Conservation (phyloP, 495 filamentous ascomycete genomes). For the Lichenothelia convexa region DNA sequence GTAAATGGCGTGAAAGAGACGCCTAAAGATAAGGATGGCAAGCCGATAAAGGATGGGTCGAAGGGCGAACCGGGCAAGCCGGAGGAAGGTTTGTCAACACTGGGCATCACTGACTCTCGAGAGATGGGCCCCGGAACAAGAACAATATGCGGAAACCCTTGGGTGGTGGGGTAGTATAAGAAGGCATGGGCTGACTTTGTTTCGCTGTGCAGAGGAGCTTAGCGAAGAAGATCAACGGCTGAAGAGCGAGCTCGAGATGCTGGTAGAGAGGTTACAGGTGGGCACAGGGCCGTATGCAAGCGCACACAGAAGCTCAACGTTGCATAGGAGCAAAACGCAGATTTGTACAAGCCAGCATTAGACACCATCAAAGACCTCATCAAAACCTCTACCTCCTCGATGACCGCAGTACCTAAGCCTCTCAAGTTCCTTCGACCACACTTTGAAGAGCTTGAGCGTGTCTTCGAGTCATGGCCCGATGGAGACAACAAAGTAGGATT, state of each 20-base stretch:
- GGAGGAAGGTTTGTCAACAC: no score
- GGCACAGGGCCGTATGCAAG: no score
- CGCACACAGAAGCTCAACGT: not conserved
- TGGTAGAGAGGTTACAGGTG: conserved; percentile 88
- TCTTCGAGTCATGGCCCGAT: conserved; percentile 74
- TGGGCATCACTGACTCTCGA: no score
- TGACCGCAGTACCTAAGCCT: conserved; percentile 97
- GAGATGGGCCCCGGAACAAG: no score
- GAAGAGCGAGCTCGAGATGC: conserved; percentile 96
- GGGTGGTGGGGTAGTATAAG: conserved; percentile 3
- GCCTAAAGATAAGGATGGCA: conserved; percentile 47
- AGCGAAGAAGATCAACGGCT: conserved; percentile 96
- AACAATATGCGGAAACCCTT: no score
- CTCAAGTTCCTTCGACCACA: conserved; percentile 95
- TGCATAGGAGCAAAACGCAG: conserved; percentile 60
- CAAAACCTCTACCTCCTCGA: conserved; percentile 95
- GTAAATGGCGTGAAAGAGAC: conserved; percentile 44
- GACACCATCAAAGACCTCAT: conserved; percentile 94
- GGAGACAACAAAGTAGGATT: conserved; percentile 56
- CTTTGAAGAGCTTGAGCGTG: conserved; percentile 65
- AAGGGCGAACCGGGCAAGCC: conserved; percentile 14
- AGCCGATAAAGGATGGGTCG: conserved; percentile 54
- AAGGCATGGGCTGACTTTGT: conserved; percentile 11
- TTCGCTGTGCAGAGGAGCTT: conserved; percentile 73
- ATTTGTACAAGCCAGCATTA: conserved; percentile 78